Percentiles rank a stretch among this genome's conserved stretches.
Evolutionary conservation across 495 filamentous ascomycete species (phyloP).

Genomic region (Oidiodendron maius): DNA sequence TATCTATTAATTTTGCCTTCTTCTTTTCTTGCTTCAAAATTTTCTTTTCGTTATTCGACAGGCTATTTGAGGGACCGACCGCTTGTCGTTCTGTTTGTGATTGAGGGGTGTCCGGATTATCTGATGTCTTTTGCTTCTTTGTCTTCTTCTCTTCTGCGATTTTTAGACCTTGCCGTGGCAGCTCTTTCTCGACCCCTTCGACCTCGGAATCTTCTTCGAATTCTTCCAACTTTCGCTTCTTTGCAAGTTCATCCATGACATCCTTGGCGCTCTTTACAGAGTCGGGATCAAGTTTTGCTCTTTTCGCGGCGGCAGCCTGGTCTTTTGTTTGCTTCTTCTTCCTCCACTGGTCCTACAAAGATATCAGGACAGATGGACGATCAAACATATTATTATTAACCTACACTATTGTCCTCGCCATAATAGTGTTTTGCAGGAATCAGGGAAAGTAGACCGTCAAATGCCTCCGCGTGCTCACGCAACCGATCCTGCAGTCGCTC

Average conservation of each 20-base stretch:
- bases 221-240: conserved; percentile 61
- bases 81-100: neutral
- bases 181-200: conserved; percentile 42
- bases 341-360: conserved; percentile 71
- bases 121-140: conserved; percentile 23
- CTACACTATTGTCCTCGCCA: conserved; percentile 76
- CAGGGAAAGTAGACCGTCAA: conserved; percentile 84
- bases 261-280: conserved; percentile 76
- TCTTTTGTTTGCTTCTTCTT: conserved; percentile 85
- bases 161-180: conserved; percentile 47
- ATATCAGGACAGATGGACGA: neutral
- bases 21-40: conserved; percentile 19
- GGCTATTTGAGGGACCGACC: neutral
- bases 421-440: conserved; percentile 94
- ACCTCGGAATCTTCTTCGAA: conserved; percentile 30
- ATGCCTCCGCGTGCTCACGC: conserved; percentile 76
- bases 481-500: conserved; percentile 63
- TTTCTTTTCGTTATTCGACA: conserved; percentile 6
- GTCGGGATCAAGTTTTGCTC: conserved; percentile 82
- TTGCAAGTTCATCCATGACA: conserved; percentile 74
- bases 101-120: neutral
- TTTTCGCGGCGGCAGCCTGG: conserved; percentile 66
- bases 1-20: conserved; percentile 23
- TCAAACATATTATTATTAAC: conserved; percentile 32
- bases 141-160: conserved; percentile 21